Percentiles rank a stretch among this genome's conserved stretches.
Conservation (phyloP, 1,284 basidiomycete genomes). For the Dichomitus squalens region DNA sequence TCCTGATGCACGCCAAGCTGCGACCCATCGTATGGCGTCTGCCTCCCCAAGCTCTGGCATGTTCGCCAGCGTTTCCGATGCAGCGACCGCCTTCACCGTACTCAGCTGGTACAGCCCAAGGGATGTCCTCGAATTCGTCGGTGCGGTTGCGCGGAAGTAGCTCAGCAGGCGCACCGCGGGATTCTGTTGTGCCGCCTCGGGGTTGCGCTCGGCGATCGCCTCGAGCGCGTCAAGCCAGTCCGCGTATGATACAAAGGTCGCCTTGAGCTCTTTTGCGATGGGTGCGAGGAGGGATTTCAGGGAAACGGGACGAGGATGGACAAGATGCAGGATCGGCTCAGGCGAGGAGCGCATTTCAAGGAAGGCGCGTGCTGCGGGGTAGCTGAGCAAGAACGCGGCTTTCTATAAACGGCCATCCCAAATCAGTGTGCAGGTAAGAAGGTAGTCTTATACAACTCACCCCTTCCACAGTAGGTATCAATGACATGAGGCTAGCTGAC, state of each 20-base stretch:
- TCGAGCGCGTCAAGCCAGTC: conserved; percentile 30
- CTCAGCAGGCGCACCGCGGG: no score
- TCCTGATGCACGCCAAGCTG: conserved; percentile 9
- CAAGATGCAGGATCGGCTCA: conserved; percentile 30
- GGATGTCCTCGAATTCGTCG: no score
- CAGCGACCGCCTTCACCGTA: conserved; percentile 2
- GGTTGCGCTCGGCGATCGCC: no score
- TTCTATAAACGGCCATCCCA: neutral
- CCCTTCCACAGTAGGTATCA: conserved; percentile 30
- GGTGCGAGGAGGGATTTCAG: conserved; percentile 24
- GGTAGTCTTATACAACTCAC: conserved; percentile 11
- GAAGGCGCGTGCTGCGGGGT: conserved; percentile 28
- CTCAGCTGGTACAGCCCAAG: no score
- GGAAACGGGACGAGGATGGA: conserved; percentile 30
- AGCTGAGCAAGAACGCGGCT: conserved; percentile 31
- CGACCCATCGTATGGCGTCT: conserved; percentile 7
- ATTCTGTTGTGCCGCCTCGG: no score
- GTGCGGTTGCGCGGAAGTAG: no score
- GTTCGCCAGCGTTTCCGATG: conserved; percentile 5
- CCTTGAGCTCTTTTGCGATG: conserved; percentile 21
- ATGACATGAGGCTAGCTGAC: conserved; percentile 31
- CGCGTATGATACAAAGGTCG: conserved; percentile 27
- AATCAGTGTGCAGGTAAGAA: neutral
- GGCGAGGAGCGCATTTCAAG: conserved; percentile 26
- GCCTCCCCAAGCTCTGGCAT: conserved; percentile 4